Evolutionary conservation across 495 filamentous ascomycete genomes (phyloP).

Genomic region (Rhypophila decipiens): DNA sequence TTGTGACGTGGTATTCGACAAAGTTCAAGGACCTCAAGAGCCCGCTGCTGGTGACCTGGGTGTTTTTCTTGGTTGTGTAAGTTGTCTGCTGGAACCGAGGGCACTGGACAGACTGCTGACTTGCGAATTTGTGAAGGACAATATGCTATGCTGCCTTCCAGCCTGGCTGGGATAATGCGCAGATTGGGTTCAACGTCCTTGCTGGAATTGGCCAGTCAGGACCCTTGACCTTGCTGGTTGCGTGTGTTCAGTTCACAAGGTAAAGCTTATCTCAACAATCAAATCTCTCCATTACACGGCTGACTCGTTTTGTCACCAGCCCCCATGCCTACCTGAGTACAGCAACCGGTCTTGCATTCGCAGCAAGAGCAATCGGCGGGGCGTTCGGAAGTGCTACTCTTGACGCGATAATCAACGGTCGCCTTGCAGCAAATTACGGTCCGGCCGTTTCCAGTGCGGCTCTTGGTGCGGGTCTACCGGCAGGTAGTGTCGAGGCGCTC

Average conservation of each 20-base stretch:
- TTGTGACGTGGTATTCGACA: constrained; percentile 44
- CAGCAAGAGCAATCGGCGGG: constrained; percentile 47
- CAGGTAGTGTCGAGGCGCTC: constrained; percentile 28
- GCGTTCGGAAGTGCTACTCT: constrained; percentile 51
- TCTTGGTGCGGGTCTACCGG: constrained; percentile 34
- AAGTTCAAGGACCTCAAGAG: constrained; percentile 44
- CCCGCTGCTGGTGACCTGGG: constrained; percentile 43
- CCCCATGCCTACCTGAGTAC: constrained; percentile 50
- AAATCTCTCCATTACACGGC: too few relatives aligned
- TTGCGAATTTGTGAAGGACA: constrained; percentile 13
- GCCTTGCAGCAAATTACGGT: constrained; percentile 33
- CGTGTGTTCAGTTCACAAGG: constrained; percentile 45
- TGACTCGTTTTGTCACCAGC: constrained; percentile 11
- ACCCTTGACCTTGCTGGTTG: constrained; percentile 44
- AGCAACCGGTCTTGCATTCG: constrained; percentile 49
- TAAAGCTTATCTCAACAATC: not conserved
- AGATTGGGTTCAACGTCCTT: constrained; percentile 43
- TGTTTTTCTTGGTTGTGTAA: constrained; percentile 41
- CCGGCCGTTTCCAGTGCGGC: constrained; percentile 30
- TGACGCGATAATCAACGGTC: constrained; percentile 46
- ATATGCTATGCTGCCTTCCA: constrained; percentile 45
- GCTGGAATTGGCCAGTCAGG: constrained; percentile 45
- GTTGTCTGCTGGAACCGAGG: constrained; percentile 2
- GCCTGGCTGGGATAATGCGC: constrained; percentile 38
- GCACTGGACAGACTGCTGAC: not conserved